These are phyloP conservation scores for Trichoderma sp. DNA, from an alignment of 2,329 filamentous ascomycete species.

Conservation along the genomic window DNA sequence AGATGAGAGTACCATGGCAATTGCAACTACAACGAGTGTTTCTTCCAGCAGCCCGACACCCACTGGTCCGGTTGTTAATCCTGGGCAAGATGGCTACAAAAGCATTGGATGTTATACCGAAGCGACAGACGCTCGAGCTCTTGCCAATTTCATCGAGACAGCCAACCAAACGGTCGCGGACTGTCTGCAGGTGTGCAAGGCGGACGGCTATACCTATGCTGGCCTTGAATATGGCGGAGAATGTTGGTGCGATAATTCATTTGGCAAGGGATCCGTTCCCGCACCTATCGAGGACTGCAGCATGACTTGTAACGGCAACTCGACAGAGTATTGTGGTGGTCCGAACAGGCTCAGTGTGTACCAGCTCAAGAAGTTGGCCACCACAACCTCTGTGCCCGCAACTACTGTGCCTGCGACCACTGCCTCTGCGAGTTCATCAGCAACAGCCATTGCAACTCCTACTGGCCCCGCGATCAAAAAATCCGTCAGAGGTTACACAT, in stretches of 20 bases:
- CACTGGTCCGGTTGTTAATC: slow-evolving; percentile 16
- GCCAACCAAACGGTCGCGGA: slow-evolving; percentile 33
- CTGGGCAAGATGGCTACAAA: slow-evolving; percentile 25
- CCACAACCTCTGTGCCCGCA: slow-evolving; percentile 28
- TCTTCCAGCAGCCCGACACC: slow-evolving; percentile 28
- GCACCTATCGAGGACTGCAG: slow-evolving; percentile 34
- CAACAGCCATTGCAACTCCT: slow-evolving; percentile 28
- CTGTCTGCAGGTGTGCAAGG: slow-evolving; percentile 36
- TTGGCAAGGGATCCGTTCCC: slow-evolving; percentile 30
- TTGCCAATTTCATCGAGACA: slow-evolving; percentile 28
- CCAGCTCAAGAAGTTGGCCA: slow-evolving; percentile 21
- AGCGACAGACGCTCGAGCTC: slow-evolving; percentile 32
- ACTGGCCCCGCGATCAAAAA: slow-evolving; percentile 14
- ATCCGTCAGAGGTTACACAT: slow-evolving; percentile 28
- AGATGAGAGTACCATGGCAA: slow-evolving; percentile 31
- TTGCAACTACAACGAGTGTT: slow-evolving; percentile 25
- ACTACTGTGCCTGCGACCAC: slow-evolving; percentile 13
- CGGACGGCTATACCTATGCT: slow-evolving; percentile 31
- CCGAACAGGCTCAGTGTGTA: slow-evolving; percentile 36
- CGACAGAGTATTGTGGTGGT: slow-evolving; percentile 39
- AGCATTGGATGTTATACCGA: slow-evolving; percentile 41
- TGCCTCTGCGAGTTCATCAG: neutral
- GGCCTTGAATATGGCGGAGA: slow-evolving; percentile 42
- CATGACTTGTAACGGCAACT: slow-evolving; percentile 39
- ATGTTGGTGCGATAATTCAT: slow-evolving; percentile 39